Base-by-base conservation (phyloP, 805 yeast genomes). In the Suhomyces sp. region DNA sequence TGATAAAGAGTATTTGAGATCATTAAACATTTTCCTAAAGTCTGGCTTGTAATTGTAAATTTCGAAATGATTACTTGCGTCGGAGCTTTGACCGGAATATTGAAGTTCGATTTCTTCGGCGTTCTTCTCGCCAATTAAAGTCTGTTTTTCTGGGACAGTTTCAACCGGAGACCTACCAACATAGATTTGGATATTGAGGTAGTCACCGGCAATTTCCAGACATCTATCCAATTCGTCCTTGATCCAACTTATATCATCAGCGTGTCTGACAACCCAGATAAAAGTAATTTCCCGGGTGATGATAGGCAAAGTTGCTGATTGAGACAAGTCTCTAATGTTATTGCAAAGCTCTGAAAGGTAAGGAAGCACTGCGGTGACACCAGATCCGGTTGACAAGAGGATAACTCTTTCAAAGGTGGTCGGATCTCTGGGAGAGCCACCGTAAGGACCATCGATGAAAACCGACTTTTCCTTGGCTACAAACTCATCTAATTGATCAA, bases 371-470 rank as follows among this genome's bases (percentile, higher is more conserved):
- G 79, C 81, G 3, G 84, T 71, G 13, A 82, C 73, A 41, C 87
- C 86, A 46, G 80, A 73, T 4, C 87, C 87, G 1, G 81, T 67
- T 22, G 81, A 66, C 1, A 80, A 17, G 23, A 81, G 59, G 8
- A 69, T 60, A 6, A 78, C 64, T 44, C 75, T 71, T 44, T 78
- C 78, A 60, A 82, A 82, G 1, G 79, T 63, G 19, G 71, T 57
- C 5, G 68, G 63, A 54, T 79, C 79, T 60, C 87, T 70, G 13
- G 69, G 58, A 47, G 76, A 58, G 1, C 85, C 86, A 15, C 87
- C 86, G 54, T 80, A 82, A 4, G 87, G 84, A 1, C 87, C 87
- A 59, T 82, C 86, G 17, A 80, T 61, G 52, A 56, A 74, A 0
- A 79, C 77, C 33, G 66, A 67, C 48, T 66, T 65, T 46, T 68